phyloP scores from a whole-genome alignment of 805 yeast genomes.

The Myxozyma udenii region DNA sequence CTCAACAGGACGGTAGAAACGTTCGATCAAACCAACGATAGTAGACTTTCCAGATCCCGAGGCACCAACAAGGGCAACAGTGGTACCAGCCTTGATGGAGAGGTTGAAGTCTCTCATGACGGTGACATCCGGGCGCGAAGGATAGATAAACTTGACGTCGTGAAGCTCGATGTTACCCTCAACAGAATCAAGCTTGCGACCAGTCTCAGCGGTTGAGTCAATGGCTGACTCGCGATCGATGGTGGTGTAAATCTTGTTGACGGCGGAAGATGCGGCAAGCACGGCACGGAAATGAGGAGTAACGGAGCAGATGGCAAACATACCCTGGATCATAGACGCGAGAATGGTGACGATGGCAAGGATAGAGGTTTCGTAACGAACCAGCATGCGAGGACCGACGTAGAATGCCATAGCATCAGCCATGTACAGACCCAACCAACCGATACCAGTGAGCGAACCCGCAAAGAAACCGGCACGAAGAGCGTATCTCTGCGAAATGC shows the following conservation, averaged over 20 bases:
- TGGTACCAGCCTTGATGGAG: constrained; percentile 66
- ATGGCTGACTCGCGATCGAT: constrained; percentile 45
- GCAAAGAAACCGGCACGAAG: constrained; percentile 36
- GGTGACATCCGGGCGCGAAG: constrained; percentile 36
- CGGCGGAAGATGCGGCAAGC: constrained; percentile 42
- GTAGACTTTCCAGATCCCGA: constrained; percentile 50
- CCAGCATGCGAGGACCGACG: constrained; percentile 43
- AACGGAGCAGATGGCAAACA: constrained; percentile 41
- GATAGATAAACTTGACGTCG: constrained; percentile 35
- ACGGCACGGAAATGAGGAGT: constrained; percentile 44
- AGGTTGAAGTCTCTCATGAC: constrained; percentile 34
- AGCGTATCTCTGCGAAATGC: constrained; percentile 32
- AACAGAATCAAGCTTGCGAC: constrained; percentile 20
- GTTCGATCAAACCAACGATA: constrained; percentile 53
- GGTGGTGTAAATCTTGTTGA: constrained; percentile 43
- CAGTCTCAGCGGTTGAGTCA: constrained; percentile 36
- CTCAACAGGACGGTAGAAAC: constrained; percentile 54
- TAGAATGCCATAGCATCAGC: constrained; percentile 45
- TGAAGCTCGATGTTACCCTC: constrained; percentile 42
- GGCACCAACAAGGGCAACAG: constrained; percentile 91
- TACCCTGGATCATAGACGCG: constrained; percentile 37
- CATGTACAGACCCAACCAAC: constrained; percentile 42
- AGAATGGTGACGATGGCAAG: constrained; percentile 40
- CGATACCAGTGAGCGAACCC: constrained; percentile 40
- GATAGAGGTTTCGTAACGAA: constrained; percentile 35